A percentile compares a stretch with the other conserved stretches of the same genome.
phyloP scores from a whole-genome alignment of 345 rosid genomes.

The sweet orange (Citrus sinensis) region DVS_A1.0 CM039168.1:22980001-22980500 shows the following conservation, averaged over 20 bases:
- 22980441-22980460: not conserved
- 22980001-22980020: conserved; percentile 69
- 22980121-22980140: not conserved
- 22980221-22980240: conserved; percentile 92
- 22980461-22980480: not conserved
- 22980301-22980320: conserved; percentile 68
- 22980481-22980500: not conserved
- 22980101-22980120: not conserved
- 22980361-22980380: conserved; percentile 81
- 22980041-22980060: not conserved
- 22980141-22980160: conserved; percentile 2
- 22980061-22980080: conserved; percentile 3
- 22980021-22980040: not conserved
- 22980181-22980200: not conserved
- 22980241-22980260: conserved; percentile 83
- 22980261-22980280: conserved; percentile 98
- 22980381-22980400: conserved; percentile 86
- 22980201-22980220: conserved; percentile 67
- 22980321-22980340: conserved; percentile 76
- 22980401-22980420: conserved; percentile 35
- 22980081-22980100: conserved; percentile 8
- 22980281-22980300: conserved; percentile 88
- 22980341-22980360: conserved; percentile 55
- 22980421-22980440: conserved; percentile 3
- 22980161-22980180: conserved; percentile 1